Evolutionary conservation across 192 early-diverging fungal species (phyloP).

Genomic region (Entomortierella lignicola): DNA sequence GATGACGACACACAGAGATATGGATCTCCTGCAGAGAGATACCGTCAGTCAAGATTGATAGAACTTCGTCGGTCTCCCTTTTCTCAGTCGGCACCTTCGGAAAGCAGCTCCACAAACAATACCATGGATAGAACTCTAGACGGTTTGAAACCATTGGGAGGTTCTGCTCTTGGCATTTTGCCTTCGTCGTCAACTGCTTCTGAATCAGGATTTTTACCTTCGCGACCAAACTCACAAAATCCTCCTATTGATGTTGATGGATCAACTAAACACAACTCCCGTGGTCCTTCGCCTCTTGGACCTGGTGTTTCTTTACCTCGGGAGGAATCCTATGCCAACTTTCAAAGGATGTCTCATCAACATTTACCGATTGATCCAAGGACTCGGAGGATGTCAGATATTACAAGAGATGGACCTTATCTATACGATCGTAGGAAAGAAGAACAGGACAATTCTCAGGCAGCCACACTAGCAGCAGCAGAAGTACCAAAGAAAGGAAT

Average conservation of each 20-base stretch:
- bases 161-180: neutral
- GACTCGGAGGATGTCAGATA: conserved; percentile 49
- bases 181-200: neutral
- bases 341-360: conserved; percentile 47
- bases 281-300: neutral
- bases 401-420: conserved; percentile 48
- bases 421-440: conserved; percentile 21
- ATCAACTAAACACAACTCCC: conserved; percentile 8
- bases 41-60: conserved; percentile 26
- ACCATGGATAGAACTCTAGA: conserved; percentile 4
- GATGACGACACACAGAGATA: conserved; percentile 27
- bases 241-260: neutral
- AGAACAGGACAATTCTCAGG: neutral
- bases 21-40: conserved; percentile 40
- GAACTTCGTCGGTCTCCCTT: conserved; percentile 12
- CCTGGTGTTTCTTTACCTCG: conserved; percentile 5
- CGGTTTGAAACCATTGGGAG: conserved; percentile 3
- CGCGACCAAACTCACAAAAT: neutral
- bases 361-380: conserved; percentile 19
- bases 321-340: conserved; percentile 37
- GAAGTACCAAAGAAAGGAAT: conserved; percentile 6
- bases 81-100: neutral
- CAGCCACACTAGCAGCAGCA: neutral
- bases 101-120: neutral
- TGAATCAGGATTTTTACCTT: neutral